Percentiles rank a stretch among this genome's conserved stretches.
Evolutionary conservation across 78 protist genomes (phyloP).

Genomic region (Neovahlkampfia damariscottae): DNA sequence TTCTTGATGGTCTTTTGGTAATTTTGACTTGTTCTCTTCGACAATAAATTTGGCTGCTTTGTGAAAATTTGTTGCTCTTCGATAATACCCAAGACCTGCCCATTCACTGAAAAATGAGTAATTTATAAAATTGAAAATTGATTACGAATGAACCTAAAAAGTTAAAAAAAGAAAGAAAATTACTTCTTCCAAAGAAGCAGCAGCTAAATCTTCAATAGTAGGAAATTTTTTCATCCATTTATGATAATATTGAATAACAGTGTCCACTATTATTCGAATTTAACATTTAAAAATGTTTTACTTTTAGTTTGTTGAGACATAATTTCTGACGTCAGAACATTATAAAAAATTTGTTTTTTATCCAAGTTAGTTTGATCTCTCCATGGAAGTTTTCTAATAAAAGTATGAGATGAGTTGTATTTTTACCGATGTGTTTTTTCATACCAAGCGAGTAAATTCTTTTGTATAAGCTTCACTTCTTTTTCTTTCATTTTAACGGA

Average conservation of each 20-base stretch:
- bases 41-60: slow-evolving; percentile 17
- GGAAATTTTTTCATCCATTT: slow-evolving; percentile 25
- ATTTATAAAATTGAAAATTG: too few species aligned
- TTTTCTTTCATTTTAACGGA: not conserved
- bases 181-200: slow-evolving; percentile 2
- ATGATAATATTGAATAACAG: slow-evolving; percentile 27
- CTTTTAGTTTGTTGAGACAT: slow-evolving; percentile 30
- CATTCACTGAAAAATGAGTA: too few species aligned
- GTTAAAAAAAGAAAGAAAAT: too few species aligned
- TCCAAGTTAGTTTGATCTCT: not conserved
- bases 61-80: slow-evolving; percentile 2
- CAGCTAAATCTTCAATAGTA: not conserved
- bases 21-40: not conserved
- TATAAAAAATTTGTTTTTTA: slow-evolving; percentile 2
- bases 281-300: too few species aligned
- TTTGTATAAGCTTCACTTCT: not conserved
- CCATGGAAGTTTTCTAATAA: not conserved
- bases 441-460: not conserved
- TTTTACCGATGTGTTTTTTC: too few species aligned
- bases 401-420: too few species aligned
- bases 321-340: slow-evolving; percentile 11
- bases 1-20: not conserved
- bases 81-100: slow-evolving; percentile 30
- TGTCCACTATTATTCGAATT: too few species aligned
- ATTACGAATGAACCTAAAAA: too few species aligned